Percentiles rank a stretch among this genome's conserved stretches.
Conservation (phyloP, 768 basidiomycete species). For the Austroboletus eburneus region DNA sequence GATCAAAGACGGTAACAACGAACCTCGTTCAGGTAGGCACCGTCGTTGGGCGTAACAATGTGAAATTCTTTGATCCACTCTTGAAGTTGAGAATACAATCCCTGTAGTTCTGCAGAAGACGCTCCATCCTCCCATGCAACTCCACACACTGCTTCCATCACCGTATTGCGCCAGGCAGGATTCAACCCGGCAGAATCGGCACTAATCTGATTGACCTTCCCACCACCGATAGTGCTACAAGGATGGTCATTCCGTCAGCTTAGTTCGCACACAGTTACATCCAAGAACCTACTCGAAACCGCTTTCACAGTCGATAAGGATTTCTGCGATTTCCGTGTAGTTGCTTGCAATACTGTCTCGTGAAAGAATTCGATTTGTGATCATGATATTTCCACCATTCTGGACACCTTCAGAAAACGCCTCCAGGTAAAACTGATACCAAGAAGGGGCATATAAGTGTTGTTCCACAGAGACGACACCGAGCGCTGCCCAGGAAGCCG, state of each 20-base stretch:
- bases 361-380: not conserved
- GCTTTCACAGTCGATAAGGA: not conserved
- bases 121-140: not conserved
- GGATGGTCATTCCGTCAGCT: not conserved
- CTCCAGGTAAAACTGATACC: not conserved
- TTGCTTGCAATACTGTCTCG: not conserved
- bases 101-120: not conserved
- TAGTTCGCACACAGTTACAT: no score
- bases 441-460: not conserved
- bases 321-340: not conserved
- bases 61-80: not conserved
- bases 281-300: not conserved
- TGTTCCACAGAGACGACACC: not conserved
- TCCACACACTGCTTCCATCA: not conserved
- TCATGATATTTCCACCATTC: not conserved
- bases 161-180: not conserved
- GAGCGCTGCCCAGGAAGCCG: not conserved
- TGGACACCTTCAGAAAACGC: not conserved
- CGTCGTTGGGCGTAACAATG: not conserved
- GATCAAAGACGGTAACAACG: not conserved
- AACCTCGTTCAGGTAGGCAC: not conserved
- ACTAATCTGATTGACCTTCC: not conserved
- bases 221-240: not conserved
- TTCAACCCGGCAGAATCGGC: not conserved
- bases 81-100: not conserved